Percentiles rank a stretch among this genome's conserved stretches.
Evolutionary conservation across 495 filamentous ascomycete species (phyloP).

Genomic region (Xylaria flabelliformis): DNA sequence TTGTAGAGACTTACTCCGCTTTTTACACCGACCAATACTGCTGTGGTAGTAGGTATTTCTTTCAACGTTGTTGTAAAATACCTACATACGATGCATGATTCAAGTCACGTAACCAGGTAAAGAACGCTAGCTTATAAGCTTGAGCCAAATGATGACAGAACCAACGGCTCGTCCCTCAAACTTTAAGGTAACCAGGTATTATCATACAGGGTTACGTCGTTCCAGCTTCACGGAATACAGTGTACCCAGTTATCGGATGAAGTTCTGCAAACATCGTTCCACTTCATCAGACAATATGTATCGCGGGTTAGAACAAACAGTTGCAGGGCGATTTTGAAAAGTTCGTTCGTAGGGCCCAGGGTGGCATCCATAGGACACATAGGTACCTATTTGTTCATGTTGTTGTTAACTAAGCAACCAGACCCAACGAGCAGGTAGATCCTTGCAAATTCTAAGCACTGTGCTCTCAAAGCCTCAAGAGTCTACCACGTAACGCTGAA

Average conservation of each 20-base stretch:
- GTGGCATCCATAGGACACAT: neutral
- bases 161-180: slow-evolving; percentile 11
- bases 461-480: neutral
- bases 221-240: neutral
- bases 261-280: neutral
- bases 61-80: neutral
- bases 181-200: neutral
- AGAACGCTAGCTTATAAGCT: neutral
- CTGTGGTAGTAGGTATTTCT: neutral
- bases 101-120: neutral
- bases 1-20: neutral
- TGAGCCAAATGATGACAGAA: neutral
- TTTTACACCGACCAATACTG: neutral
- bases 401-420: neutral
- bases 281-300: slow-evolving; percentile 1
- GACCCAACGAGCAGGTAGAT: neutral
- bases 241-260: neutral
- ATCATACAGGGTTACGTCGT: slow-evolving; percentile 16
- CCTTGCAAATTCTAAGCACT: neutral
- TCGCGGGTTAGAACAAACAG: neutral
- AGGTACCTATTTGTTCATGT: slow-evolving; percentile 3
- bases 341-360: neutral
- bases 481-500: too few species aligned
- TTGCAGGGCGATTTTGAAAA: neutral
- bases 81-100: neutral